phyloP scores from a whole-genome alignment of 139 green algal genomes.

The Eudorina sp. region DNA sequence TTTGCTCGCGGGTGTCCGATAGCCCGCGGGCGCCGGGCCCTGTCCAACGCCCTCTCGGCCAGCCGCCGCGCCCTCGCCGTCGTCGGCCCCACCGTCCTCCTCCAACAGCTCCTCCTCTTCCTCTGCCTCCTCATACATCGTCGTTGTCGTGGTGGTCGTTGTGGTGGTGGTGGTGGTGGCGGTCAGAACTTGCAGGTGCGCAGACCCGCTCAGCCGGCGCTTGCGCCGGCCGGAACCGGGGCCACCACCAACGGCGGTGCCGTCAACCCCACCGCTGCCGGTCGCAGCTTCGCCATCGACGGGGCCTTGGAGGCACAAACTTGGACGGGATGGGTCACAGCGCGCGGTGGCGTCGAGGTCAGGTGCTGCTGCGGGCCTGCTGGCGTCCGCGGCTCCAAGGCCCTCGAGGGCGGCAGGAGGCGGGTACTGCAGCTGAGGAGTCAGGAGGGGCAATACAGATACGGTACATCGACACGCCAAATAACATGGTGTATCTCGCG shows the following conservation, averaged over 20 bases:
- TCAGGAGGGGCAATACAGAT: too few relatives aligned
- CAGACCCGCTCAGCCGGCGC: neutral
- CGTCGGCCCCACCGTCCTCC: neutral
- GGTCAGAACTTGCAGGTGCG: neutral
- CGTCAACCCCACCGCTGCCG: neutral
- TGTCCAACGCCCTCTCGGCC: neutral
- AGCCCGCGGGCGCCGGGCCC: neutral
- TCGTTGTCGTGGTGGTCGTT: neutral
- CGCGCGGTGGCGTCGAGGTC: neutral
- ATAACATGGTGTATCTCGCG: too few relatives aligned
- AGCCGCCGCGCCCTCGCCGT: too few relatives aligned
- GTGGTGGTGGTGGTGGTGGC: slow-evolving; percentile 15
- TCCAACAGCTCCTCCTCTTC: neutral
- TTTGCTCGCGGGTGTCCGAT: neutral
- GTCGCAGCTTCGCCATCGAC: neutral
- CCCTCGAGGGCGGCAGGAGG: neutral
- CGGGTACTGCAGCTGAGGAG: neutral
- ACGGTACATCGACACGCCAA: too few relatives aligned
- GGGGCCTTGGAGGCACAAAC: neutral
- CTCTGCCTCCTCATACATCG: slow-evolving; percentile 1
- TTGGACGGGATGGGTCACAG: neutral
- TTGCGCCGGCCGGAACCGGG: neutral
- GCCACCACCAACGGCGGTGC: neutral
- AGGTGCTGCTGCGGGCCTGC: neutral
- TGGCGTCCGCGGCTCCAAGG: neutral